Evolutionary conservation across 2,329 filamentous ascomycete species (phyloP).

Genomic region (Diplodia corticola): DNA sequence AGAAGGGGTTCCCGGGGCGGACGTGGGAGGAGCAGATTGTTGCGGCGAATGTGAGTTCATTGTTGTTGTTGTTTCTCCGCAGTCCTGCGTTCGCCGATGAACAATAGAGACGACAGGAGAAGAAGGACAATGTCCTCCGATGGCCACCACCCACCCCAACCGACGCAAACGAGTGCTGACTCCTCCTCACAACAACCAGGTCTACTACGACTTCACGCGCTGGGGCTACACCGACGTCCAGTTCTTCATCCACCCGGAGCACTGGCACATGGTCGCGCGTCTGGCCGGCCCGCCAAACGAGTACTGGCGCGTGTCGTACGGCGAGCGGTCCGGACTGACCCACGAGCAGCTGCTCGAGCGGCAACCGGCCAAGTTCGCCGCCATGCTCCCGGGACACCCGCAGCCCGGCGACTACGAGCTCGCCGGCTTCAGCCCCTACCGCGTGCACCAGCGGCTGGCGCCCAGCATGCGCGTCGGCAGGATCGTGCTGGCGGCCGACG

Average conservation of each 20-base stretch:
- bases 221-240: constrained; percentile 58
- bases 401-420: constrained; percentile 60
- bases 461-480: constrained; percentile 59
- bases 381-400: constrained; percentile 61
- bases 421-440: constrained; percentile 60
- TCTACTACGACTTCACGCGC: constrained; percentile 58
- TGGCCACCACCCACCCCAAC: too few relatives aligned
- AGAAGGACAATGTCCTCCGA: too few relatives aligned
- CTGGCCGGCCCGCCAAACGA: constrained; percentile 52
- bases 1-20: constrained; percentile 55
- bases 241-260: constrained; percentile 62
- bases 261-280: constrained; percentile 64
- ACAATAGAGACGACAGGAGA: too few relatives aligned
- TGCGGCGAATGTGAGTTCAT: constrained; percentile 57
- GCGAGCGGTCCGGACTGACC: constrained; percentile 56
- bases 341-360: constrained; percentile 55
- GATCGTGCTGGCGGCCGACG: constrained; percentile 60
- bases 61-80: background rate
- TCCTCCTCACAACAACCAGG: constrained; percentile 41
- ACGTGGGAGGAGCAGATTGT: constrained; percentile 63
- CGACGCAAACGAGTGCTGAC: background rate
- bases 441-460: constrained; percentile 62
- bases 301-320: constrained; percentile 65
- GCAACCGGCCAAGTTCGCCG: constrained; percentile 57
- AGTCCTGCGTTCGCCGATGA: too few relatives aligned